Conservation (phyloP, 257 asterid genomes). For the Catharanthus roseus region DNA sequence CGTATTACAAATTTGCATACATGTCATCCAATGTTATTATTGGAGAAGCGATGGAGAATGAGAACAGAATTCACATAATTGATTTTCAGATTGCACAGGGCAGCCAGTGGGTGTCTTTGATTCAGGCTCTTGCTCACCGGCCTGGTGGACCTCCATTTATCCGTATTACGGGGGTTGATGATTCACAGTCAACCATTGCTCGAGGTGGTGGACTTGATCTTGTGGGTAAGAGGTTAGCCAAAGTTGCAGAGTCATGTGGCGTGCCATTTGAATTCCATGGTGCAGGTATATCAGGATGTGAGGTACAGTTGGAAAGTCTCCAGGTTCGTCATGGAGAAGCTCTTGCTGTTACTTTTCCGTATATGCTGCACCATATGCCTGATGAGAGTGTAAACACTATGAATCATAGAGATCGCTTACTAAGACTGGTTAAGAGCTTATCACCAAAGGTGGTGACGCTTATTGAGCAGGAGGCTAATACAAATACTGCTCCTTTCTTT, state of each 20-base stretch:
- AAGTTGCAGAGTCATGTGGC: constrained; percentile 56
- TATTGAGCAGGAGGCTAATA: constrained; percentile 87
- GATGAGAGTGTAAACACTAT: constrained; percentile 82
- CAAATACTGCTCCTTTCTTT: constrained; percentile 65
- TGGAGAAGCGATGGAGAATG: constrained; percentile 68
- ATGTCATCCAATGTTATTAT: constrained; percentile 68
- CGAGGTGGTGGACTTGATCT: constrained; percentile 86
- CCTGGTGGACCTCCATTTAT: constrained; percentile 49
- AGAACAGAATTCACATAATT: constrained; percentile 61
- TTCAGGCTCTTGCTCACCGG: constrained; percentile 38
- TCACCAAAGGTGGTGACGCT: constrained; percentile 79
- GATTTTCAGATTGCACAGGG: constrained; percentile 96
- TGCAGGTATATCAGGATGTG: constrained; percentile 68
- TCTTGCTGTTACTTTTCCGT: constrained; percentile 80
- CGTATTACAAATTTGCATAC: constrained; percentile 88
- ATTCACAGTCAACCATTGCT: constrained; percentile 65
- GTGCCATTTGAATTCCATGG: constrained; percentile 79
- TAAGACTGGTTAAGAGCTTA: constrained; percentile 63
- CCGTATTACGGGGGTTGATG: constrained; percentile 60
- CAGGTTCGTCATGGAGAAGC: constrained; percentile 62
- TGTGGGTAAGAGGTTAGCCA: constrained; percentile 57
- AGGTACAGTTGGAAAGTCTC: constrained; percentile 54
- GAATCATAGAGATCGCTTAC: constrained; percentile 80
- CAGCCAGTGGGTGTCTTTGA: constrained; percentile 77
- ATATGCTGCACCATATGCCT: constrained; percentile 87